These are phyloP conservation scores for Chalciporus piperatus DNA, from an alignment of 768 basidiomycete genomes.

Conservation along the genomic window DNA sequence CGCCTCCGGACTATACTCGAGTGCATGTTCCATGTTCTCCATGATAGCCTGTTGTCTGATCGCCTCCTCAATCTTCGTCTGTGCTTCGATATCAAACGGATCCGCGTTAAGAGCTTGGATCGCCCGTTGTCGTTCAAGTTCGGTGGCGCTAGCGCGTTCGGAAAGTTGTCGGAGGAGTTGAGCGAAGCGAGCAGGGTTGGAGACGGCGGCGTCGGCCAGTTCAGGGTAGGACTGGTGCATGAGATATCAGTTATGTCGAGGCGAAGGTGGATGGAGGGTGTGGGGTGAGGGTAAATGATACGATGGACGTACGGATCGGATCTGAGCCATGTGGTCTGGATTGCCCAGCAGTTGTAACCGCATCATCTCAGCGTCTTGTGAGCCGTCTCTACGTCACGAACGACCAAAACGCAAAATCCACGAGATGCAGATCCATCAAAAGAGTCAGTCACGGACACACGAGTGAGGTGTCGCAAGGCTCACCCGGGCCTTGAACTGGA, in stretches of 20 bases:
- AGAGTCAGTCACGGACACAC: too few species aligned
- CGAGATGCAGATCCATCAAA: too few species aligned
- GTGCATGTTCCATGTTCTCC: slow-evolving; percentile 91
- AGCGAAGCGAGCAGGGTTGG: slow-evolving; percentile 72
- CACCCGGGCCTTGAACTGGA: slow-evolving; percentile 46
- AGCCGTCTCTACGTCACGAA: slow-evolving; percentile 47
- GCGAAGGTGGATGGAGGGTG: neutral
- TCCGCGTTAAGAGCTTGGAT: slow-evolving; percentile 75
- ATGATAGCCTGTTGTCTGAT: slow-evolving; percentile 86
- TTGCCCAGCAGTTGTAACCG: slow-evolving; percentile 84
- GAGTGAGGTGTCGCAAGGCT: neutral
- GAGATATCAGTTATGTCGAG: neutral
- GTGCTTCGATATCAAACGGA: slow-evolving; percentile 90
- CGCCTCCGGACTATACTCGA: slow-evolving; percentile 89
- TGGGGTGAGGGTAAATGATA: too few species aligned
- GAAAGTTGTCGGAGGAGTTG: slow-evolving; percentile 64
- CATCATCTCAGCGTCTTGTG: slow-evolving; percentile 88
- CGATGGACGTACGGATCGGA: slow-evolving; percentile 54
- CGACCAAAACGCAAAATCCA: too few species aligned
- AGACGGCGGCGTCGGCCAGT: slow-evolving; percentile 65
- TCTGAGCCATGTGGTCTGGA: slow-evolving; percentile 70
- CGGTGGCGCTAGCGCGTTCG: slow-evolving; percentile 50
- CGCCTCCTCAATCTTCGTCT: slow-evolving; percentile 88
- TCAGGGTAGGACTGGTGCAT: slow-evolving; percentile 71
- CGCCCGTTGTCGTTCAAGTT: slow-evolving; percentile 58